Evolutionary conservation across 495 filamentous ascomycete genomes (phyloP).

Genomic region (Aspergillus coremiiformis): DNA sequence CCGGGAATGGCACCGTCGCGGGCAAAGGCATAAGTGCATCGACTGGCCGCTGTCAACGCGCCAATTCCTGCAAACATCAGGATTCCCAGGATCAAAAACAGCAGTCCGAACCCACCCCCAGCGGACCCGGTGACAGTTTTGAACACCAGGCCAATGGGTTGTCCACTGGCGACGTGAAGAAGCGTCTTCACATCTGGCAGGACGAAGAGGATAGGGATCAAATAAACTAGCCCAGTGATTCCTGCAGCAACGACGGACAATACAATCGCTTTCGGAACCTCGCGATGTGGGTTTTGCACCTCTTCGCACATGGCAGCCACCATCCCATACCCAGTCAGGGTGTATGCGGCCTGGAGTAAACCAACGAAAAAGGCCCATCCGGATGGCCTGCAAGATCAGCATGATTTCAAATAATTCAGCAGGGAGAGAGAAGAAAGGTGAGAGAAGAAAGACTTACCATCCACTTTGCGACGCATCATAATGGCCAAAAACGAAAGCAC

Average conservation of each 20-base stretch:
- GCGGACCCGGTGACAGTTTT: constrained; percentile 32
- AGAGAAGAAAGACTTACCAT: constrained; percentile 30
- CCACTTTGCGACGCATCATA: constrained; percentile 52
- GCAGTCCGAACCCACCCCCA: constrained; percentile 60
- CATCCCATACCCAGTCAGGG: constrained; percentile 53
- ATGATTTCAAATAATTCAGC: constrained; percentile 1
- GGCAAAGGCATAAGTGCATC: constrained; percentile 73
- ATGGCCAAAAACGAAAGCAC: constrained; percentile 53
- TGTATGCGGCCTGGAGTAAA: constrained; percentile 53
- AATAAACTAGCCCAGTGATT: constrained; percentile 60
- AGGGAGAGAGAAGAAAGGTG: background rate
- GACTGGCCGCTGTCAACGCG: constrained; percentile 64
- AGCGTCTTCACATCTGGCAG: constrained; percentile 47
- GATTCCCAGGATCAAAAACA: constrained; percentile 67
- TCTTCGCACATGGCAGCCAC: constrained; percentile 57
- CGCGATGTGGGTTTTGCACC: constrained; percentile 59
- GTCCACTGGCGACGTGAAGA: constrained; percentile 54
- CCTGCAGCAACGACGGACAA: constrained; percentile 62
- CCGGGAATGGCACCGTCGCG: constrained; percentile 60
- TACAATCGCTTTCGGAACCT: constrained; percentile 67
- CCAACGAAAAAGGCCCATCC: constrained; percentile 59
- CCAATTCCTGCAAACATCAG: constrained; percentile 64
- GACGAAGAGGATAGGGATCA: constrained; percentile 61
- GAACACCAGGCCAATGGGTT: constrained; percentile 30
- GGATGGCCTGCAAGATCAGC: constrained; percentile 32